Evolutionary conservation across 1,284 basidiomycete genomes (phyloP).

Genomic region (Ustilago xerochloae): DNA sequence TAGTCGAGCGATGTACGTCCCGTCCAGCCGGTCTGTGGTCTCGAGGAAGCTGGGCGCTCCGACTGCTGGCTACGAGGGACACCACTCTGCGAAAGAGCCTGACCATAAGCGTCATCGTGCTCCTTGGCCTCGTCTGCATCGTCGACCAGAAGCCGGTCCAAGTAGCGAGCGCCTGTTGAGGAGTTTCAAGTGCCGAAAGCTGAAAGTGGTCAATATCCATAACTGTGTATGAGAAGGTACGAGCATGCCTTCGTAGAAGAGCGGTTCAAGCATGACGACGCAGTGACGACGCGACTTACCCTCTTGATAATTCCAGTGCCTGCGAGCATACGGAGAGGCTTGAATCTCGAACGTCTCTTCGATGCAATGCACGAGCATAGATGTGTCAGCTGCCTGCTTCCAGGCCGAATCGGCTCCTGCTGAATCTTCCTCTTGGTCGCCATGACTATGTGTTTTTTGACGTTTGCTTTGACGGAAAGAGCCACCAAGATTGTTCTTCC

Average conservation of each 20-base stretch:
- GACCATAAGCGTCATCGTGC: background rate
- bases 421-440: background rate
- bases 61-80: background rate
- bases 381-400: background rate
- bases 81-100: background rate
- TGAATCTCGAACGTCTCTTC: conserved; percentile 77
- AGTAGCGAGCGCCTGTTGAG: conserved; percentile 78
- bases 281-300: conserved; percentile 74
- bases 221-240: too few species aligned
- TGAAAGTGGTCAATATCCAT: too few species aligned
- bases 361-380: conserved; percentile 76
- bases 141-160: conserved; percentile 80
- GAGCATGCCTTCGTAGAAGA: too few species aligned
- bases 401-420: background rate
- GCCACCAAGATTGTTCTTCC: background rate
- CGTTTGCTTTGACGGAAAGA: conserved; percentile 8
- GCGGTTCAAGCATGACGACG: too few species aligned
- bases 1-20: conserved; percentile 19
- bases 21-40: conserved; percentile 71
- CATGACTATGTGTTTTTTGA: background rate
- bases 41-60: conserved; percentile 72
- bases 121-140: conserved; percentile 72
- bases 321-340: conserved; percentile 77
- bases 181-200: too few species aligned
- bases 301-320: conserved; percentile 82